Evolutionary conservation across 2,329 filamentous ascomycete genomes (phyloP).

Genomic region (Phialophora expanda): DNA sequence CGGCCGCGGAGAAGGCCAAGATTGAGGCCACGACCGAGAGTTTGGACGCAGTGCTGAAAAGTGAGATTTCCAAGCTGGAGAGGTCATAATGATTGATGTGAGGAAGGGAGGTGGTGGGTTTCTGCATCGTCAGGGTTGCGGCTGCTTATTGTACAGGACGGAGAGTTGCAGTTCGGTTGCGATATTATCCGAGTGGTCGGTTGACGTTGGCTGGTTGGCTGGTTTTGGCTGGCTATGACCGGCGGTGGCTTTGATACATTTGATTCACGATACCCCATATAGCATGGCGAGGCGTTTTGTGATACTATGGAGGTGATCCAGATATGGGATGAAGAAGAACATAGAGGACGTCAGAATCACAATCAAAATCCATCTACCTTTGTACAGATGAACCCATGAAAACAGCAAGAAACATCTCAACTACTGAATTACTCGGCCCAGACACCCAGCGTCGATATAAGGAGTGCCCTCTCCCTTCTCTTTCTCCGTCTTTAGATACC

Average conservation of each 20-base stretch:
- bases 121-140: not conserved
- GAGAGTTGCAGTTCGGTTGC: not conserved
- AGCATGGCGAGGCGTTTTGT: slow-evolving; percentile 3
- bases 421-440: too few species aligned
- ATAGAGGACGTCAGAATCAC: not conserved
- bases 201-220: not conserved
- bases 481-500: too few species aligned
- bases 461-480: too few species aligned
- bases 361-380: not conserved
- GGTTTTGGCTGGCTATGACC: not conserved
- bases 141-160: not conserved
- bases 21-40: slow-evolving; percentile 57
- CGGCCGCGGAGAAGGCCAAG: slow-evolving; percentile 54
- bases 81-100: slow-evolving; percentile 7
- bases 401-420: too few species aligned
- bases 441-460: too few species aligned
- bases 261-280: slow-evolving; percentile 2
- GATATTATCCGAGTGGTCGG: not conserved
- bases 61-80: slow-evolving; percentile 47
- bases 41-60: slow-evolving; percentile 59
- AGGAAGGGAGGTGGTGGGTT: not conserved
- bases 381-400: too few species aligned
- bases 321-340: too few species aligned
- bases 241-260: not conserved
- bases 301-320: not conserved